Evolutionary conservation across 2,329 filamentous ascomycete genomes (phyloP), one percentile per base, ranked within the genome.

Genomic region (Cytospora paraplurivora): DNA sequence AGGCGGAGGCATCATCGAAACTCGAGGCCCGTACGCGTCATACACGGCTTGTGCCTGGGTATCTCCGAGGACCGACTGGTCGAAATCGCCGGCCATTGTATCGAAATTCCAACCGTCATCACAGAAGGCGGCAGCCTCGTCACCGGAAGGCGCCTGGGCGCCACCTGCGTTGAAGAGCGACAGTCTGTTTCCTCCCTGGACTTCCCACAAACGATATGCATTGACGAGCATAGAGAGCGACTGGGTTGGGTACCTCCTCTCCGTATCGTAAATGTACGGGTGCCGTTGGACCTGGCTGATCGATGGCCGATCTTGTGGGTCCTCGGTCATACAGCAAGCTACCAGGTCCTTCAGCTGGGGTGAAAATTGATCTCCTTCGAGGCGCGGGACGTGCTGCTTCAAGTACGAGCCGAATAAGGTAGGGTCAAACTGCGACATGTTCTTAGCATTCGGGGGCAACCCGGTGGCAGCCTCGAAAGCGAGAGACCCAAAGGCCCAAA

Each of bases 401-500:
- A 89, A 76, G 67, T 86, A 82, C 56, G 77, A 82, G 38, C 84
- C 84, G 53, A 85, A 81, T 68, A 83, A 79, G 11, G 81, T 77
- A 44, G 82, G 74, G 52, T 81, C 79, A 67, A 79, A 80, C 15
- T 62, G 62, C 41, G 64, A 56, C 67, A 79, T 84, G 58, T 85
- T 80, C 50, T 79, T 79, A 50, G 85, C 86, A 69, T 90, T 89
- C 0, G 91, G 91, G 4, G 91, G 90, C 35, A 88, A 77, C 1
- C 91, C 91, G 6, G 89, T 91, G 1, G 91, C 90, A 75, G 94
- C 90, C 74, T 95, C 91, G 71, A 86, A 92, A 2, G 92, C 82
- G 73, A 93, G 89, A 66, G 90, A 90, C 2, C 91, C 92, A 72
- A 92, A 93, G 2, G 91, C 90, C 91, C 92, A 95, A 59, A 93